Base-by-base conservation (phyloP, 305 asterid species). In the Solanum hybrid region DNA sequence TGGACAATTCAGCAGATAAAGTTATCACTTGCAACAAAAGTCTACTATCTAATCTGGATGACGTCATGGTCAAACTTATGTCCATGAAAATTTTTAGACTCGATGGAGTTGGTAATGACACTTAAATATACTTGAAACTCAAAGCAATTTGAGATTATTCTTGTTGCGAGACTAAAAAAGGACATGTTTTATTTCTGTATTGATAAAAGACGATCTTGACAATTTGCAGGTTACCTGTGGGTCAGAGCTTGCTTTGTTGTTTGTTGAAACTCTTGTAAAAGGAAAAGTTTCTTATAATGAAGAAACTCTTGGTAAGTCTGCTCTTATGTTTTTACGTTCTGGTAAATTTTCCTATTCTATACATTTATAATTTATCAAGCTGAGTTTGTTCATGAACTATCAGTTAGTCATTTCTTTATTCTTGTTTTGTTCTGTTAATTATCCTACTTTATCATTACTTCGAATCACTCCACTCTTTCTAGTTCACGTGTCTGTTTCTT, bases 211-310 rank as follows among this genome's bases (percentile, higher is more conserved):
- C 2, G 7, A 22, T 27, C 34, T 80, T 76, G 38, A 88, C 90
- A 84, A 87, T 90, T 89, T 86, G 86, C 92, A 96, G 99, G 95
- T 95, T 87, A 97, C 98, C 4, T 97, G 99, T 92, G 98, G 99
- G 88, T 94, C 97, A 71, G 99, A 97, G 95, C 99, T 97, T 93
- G 98, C 98, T 85, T 93, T 95, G 90, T 42, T 94, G 93, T 97
- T 94, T 45, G 97, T 96, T 89, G 99, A 96, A 79, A 94, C 95
- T 60, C 98, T 97, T 89, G 95, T 93, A 86, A 97, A 95, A 92
- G 99, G 97, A 89, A 95, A 95, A 89, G 40, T 92, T 90, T 93
- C 96, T 73, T 97, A 90, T 51, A 91, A 94, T 56, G 96, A 95
- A 15, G 93, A 95, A 85, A 91, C 90, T 91, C 95, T 97, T 91